phyloP scores from a whole-genome alignment of 495 filamentous ascomycete species.

The Lindgomyces ingoldianus region DNA sequence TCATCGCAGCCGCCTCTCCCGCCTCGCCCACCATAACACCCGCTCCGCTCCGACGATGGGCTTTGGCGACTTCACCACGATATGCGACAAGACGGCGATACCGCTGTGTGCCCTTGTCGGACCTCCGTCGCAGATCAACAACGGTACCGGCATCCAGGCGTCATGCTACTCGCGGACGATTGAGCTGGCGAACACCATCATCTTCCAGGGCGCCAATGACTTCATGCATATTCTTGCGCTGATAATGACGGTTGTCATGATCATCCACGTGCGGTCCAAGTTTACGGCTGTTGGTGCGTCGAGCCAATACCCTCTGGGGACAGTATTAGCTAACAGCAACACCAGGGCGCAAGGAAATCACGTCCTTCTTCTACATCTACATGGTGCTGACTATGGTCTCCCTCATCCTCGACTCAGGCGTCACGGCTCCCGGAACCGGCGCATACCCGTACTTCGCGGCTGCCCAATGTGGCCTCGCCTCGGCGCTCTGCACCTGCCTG shows the following conservation, averaged over 20 bases:
- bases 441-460: conserved; percentile 91
- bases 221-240: conserved; percentile 93
- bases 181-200: conserved; percentile 95
- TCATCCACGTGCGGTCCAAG: conserved; percentile 92
- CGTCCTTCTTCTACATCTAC: conserved; percentile 96
- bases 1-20: background rate
- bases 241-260: conserved; percentile 93
- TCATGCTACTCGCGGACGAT: conserved; percentile 94
- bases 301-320: background rate
- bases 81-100: conserved; percentile 82
- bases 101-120: conserved; percentile 88
- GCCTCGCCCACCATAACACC: background rate
- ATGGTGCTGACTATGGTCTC: conserved; percentile 86
- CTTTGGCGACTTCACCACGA: conserved; percentile 83
- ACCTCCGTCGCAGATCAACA: conserved; percentile 61
- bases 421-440: conserved; percentile 76
- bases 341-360: conserved; percentile 96
- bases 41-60: conserved; percentile 58
- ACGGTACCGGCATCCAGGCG: conserved; percentile 76
- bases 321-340: background rate
- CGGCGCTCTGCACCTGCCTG: conserved; percentile 83
- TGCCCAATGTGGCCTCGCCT: conserved; percentile 85
- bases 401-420: conserved; percentile 88
- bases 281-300: conserved; percentile 96
- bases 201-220: conserved; percentile 89